These are phyloP conservation scores for Sugiyamaella xylanicola DNA, from an alignment of 1,139 yeast genomes.

Conservation along the genomic window DNA sequence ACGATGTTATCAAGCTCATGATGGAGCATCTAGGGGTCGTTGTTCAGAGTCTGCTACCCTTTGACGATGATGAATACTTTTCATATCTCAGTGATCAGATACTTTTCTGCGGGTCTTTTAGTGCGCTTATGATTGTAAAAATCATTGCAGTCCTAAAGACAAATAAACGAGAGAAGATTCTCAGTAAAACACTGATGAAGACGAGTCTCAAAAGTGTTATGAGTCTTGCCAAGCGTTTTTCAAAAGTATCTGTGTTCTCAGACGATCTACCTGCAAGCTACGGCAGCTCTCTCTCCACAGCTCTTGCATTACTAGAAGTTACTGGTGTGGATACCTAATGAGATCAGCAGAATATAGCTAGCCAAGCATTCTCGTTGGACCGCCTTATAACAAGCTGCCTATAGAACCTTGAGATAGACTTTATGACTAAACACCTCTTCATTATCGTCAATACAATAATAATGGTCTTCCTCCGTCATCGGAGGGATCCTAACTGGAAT, in stretches of 20 bases:
- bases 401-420: constrained; percentile 27
- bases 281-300: constrained; percentile 30
- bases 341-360: no score
- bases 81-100: constrained; percentile 71
- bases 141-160: constrained; percentile 30
- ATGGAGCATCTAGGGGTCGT: constrained; percentile 48
- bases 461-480: constrained; percentile 40
- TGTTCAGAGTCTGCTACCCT: constrained; percentile 47
- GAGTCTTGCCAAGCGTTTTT: constrained; percentile 30
- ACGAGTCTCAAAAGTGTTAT: constrained; percentile 18
- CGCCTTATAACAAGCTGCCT: no score
- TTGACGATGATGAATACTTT: constrained; percentile 62
- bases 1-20: constrained; percentile 32
- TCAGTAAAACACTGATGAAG: constrained; percentile 19
- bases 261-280: constrained; percentile 33
- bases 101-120: constrained; percentile 58
- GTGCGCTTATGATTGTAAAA: constrained; percentile 51
- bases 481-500: constrained; percentile 43
- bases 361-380: no score
- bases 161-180: constrained; percentile 21
- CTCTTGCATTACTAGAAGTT: constrained; percentile 5
- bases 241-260: constrained; percentile 28
- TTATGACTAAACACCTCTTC: constrained; percentile 40
- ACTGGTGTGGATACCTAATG: neutral
- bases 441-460: constrained; percentile 41